phyloP scores from a whole-genome alignment of 148 eudicot genomes.

The Rhododendron ferrugineum region DNA sequence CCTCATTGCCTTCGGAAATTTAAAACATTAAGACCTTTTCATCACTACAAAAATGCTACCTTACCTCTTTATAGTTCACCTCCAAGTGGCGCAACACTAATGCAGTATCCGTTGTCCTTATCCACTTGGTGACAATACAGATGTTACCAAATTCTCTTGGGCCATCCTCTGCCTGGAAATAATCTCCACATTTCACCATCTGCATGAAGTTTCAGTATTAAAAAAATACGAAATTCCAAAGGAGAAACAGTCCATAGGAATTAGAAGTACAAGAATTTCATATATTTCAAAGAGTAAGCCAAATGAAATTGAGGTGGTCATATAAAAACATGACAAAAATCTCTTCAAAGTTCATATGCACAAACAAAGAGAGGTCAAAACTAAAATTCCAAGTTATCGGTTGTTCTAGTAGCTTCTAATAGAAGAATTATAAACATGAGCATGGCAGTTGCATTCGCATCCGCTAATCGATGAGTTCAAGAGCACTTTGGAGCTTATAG shows the following conservation, averaged over 20 bases:
- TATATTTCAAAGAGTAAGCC: not conserved
- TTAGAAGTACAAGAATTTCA: conserved; percentile 1
- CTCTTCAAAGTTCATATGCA: not conserved
- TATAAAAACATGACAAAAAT: not conserved
- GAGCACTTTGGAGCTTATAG: not conserved
- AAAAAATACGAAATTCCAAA: not conserved
- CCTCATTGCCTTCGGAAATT: conserved; percentile 35
- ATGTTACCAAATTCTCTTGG: conserved; percentile 85
- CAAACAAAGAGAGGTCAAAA: not conserved
- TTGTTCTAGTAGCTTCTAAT: not conserved
- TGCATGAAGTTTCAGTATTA: conserved; percentile 23
- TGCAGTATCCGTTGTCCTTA: conserved; percentile 49
- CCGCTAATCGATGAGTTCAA: not conserved
- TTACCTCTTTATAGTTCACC: conserved; percentile 74
- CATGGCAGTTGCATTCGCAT: not conserved
- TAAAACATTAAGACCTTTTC: not conserved
- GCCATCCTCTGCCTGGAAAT: conserved; percentile 89
- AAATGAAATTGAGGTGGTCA: not conserved
- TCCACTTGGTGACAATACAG: conserved; percentile 54
- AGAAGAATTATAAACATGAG: conserved; percentile 1
- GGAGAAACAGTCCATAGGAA: not conserved
- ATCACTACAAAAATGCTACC: conserved; percentile 2
- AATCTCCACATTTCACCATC: conserved; percentile 87
- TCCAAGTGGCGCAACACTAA: conserved; percentile 69
- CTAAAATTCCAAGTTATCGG: not conserved